Conservation (phyloP, 2,329 filamentous ascomycete species). For the Ceratocystis cubensis region DNA sequence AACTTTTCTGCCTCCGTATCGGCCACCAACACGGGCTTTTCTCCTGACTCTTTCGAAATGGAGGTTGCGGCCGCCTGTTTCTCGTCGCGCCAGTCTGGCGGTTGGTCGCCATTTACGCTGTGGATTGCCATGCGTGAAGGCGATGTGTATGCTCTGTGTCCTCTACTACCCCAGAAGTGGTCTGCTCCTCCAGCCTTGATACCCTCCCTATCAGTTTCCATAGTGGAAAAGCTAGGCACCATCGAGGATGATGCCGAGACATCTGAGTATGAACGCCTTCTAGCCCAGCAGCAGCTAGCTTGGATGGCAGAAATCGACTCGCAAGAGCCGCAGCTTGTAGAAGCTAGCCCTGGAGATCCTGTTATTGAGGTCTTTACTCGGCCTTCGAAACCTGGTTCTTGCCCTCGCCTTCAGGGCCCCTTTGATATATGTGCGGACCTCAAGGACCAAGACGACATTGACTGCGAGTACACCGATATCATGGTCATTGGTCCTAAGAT, state of each 20-base stretch:
- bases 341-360: constrained; percentile 38
- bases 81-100: constrained; percentile 51
- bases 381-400: constrained; percentile 43
- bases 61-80: constrained; percentile 86
- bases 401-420: constrained; percentile 50
- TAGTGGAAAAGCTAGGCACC: constrained; percentile 59
- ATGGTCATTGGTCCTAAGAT: constrained; percentile 50
- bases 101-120: constrained; percentile 92
- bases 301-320: constrained; percentile 56
- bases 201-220: constrained; percentile 68
- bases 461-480: constrained; percentile 48
- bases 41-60: constrained; percentile 83
- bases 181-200: constrained; percentile 63
- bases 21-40: constrained; percentile 68
- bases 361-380: constrained; percentile 44
- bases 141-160: constrained; percentile 86
- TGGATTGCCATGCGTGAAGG: constrained; percentile 95
- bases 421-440: constrained; percentile 46
- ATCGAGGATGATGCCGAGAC: constrained; percentile 47
- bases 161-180: constrained; percentile 79
- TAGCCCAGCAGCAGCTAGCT: constrained; percentile 52
- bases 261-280: constrained; percentile 40
- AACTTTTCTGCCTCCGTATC: constrained; percentile 68
- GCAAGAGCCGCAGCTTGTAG: constrained; percentile 47
- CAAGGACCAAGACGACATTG: constrained; percentile 44